Percentiles rank a stretch among this genome's conserved stretches.
Conservation (phyloP, 345 rosid genomes). For the Moricandia arvensis region DNA sequence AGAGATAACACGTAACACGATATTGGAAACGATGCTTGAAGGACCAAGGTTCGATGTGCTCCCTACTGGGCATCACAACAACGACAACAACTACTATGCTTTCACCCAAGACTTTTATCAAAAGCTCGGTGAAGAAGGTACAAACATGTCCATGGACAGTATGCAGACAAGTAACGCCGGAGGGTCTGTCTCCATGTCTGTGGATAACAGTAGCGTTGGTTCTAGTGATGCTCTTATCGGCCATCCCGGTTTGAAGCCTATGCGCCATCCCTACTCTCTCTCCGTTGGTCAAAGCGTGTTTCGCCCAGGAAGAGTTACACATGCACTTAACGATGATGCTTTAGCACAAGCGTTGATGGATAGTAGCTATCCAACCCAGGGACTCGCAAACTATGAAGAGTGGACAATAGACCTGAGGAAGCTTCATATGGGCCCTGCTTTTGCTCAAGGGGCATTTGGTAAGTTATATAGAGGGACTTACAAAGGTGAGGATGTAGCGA, state of each 20-base stretch:
- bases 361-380: constrained; percentile 45
- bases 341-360: constrained; percentile 60
- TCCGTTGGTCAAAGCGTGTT: constrained; percentile 52
- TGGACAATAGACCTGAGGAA: constrained; percentile 64
- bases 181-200: constrained; percentile 64
- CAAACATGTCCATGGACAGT: constrained; percentile 59
- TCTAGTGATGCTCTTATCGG: constrained; percentile 60
- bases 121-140: constrained; percentile 57
- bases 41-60: constrained; percentile 44
- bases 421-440: constrained; percentile 56
- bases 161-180: constrained; percentile 60
- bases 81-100: constrained; percentile 46
- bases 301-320: constrained; percentile 52
- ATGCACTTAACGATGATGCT: constrained; percentile 57
- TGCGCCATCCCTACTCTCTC: constrained; percentile 39
- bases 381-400: constrained; percentile 54
- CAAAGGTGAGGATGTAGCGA: constrained; percentile 47
- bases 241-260: constrained; percentile 55
- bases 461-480: constrained; percentile 49
- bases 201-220: constrained; percentile 63
- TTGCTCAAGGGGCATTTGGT: constrained; percentile 67
- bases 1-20: constrained; percentile 5
- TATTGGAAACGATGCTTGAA: constrained; percentile 37
- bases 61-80: constrained; percentile 30
- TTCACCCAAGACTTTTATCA: constrained; percentile 57